Conservation (phyloP, 1,284 basidiomycete species). For the Chiua sp. region DNA sequence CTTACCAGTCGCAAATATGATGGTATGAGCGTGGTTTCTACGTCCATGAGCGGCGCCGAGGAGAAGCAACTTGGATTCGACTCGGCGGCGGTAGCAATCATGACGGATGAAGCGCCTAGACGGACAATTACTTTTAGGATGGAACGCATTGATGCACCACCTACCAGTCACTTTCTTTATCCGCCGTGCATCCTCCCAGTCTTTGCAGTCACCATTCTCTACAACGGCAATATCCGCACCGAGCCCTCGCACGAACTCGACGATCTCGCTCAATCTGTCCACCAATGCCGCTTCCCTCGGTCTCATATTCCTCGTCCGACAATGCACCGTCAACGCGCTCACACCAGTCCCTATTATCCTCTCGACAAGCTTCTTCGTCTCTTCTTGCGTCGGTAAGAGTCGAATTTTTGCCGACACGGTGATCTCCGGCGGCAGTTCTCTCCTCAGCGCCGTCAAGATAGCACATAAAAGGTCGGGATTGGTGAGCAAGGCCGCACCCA, state of each 20-base stretch:
- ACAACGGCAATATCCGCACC: conserved; percentile 83
- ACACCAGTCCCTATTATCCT: conserved; percentile 90
- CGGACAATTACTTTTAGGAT: conserved; percentile 6
- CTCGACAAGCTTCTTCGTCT: conserved; percentile 87
- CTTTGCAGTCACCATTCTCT: conserved; percentile 94
- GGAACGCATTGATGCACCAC: conserved; percentile 9
- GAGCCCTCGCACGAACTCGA: conserved; percentile 75
- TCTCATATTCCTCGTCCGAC: conserved; percentile 94
- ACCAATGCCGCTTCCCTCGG: conserved; percentile 83
- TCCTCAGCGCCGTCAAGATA: conserved; percentile 81
- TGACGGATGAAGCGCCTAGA: conserved; percentile 86
- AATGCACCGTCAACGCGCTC: conserved; percentile 92
- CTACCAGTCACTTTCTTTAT: conserved; percentile 79
- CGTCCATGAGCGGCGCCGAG: conserved; percentile 66
- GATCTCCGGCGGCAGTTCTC: conserved; percentile 76
- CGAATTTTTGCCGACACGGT: conserved; percentile 94
- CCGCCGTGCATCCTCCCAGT: conserved; percentile 78
- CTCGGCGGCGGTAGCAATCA: conserved; percentile 97
- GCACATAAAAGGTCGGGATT: conserved; percentile 91
- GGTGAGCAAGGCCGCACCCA: conserved; percentile 95
- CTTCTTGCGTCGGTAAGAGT: conserved; percentile 84
- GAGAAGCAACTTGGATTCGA: conserved; percentile 92
- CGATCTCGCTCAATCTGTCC: conserved; percentile 83
- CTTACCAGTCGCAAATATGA: conserved; percentile 78
- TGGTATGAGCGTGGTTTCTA: conserved; percentile 77